These are phyloP conservation scores for Volvox reticuliferus DNA, from an alignment of 139 green algal genomes.

Conservation along the genomic window DNA sequence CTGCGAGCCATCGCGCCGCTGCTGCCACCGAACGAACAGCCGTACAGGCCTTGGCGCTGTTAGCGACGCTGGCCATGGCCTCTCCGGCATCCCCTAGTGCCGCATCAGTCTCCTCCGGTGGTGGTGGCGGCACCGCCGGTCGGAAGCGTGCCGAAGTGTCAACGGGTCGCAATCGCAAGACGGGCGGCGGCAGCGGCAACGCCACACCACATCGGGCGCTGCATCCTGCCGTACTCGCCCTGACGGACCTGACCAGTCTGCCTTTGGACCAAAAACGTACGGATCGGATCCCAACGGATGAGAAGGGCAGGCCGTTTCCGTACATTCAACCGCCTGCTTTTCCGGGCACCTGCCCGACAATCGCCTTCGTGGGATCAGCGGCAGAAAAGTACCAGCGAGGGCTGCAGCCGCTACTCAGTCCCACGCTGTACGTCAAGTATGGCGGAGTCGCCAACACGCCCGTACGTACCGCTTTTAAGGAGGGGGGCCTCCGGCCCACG, in stretches of 20 bases:
- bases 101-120: not conserved
- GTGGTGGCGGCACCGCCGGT: not conserved
- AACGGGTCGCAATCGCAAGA: not conserved
- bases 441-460: constrained; percentile 66
- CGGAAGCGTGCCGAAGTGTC: not conserved
- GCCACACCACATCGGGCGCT: not conserved
- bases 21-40: not conserved
- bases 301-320: constrained; percentile 52
- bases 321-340: constrained; percentile 55
- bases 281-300: constrained; percentile 42
- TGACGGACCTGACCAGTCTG: not conserved
- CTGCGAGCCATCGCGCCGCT: not conserved
- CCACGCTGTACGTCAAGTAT: constrained; percentile 65
- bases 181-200: not conserved
- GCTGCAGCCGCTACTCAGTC: constrained; percentile 52
- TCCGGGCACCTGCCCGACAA: constrained; percentile 57
- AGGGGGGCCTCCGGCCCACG: constrained; percentile 54
- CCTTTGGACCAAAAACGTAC: not conserved
- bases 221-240: constrained; percentile 29
- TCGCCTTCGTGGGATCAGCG: constrained; percentile 42
- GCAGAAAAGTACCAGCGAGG: constrained; percentile 35
- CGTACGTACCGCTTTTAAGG: constrained; percentile 67
- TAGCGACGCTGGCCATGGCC: not conserved
- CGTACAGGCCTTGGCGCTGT: not conserved
- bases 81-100: not conserved